Evolutionary conservation across 257 asterid species (phyloP).

Genomic region (Prunella vulgaris): DNA sequence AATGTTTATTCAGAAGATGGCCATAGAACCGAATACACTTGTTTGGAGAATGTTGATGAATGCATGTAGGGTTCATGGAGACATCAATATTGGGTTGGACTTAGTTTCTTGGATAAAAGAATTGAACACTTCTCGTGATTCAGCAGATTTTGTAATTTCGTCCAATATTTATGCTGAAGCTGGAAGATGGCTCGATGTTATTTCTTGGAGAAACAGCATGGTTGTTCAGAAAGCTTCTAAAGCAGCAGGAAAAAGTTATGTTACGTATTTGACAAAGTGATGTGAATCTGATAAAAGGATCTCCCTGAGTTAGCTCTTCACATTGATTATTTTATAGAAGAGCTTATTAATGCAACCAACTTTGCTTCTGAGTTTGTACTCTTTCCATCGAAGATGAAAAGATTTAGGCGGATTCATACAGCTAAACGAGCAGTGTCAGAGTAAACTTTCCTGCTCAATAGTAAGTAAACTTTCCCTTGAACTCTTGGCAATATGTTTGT

Average conservation of each 20-base stretch:
- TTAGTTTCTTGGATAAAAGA: conserved; percentile 19
- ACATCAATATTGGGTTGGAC: conserved; percentile 24
- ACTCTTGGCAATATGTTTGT: not conserved
- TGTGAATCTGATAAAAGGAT: not conserved
- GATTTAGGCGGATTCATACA: not conserved
- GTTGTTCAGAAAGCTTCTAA: conserved; percentile 21
- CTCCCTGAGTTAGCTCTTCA: not conserved
- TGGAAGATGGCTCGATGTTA: conserved; percentile 41
- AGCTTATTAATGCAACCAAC: not conserved
- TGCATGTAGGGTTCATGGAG: conserved; percentile 37
- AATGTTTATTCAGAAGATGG: conserved; percentile 28
- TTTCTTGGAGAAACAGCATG: conserved; percentile 29
- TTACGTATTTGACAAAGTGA: conserved; percentile 21
- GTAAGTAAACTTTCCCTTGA: not conserved
- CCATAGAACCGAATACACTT: conserved; percentile 26
- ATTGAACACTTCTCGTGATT: conserved; percentile 15
- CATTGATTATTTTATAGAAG: too few relatives aligned
- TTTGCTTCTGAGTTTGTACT: not conserved
- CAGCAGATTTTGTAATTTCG: conserved; percentile 29
- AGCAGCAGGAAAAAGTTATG: conserved; percentile 30
- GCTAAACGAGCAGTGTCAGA: not conserved
- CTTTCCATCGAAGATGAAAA: not conserved
- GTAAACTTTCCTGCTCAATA: not conserved
- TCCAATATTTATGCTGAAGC: conserved; percentile 42
- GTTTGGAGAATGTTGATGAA: conserved; percentile 48